These are phyloP conservation scores for Solanum hybrid DNA, from an alignment of 305 asterid species.

Conservation along the genomic window DNA sequence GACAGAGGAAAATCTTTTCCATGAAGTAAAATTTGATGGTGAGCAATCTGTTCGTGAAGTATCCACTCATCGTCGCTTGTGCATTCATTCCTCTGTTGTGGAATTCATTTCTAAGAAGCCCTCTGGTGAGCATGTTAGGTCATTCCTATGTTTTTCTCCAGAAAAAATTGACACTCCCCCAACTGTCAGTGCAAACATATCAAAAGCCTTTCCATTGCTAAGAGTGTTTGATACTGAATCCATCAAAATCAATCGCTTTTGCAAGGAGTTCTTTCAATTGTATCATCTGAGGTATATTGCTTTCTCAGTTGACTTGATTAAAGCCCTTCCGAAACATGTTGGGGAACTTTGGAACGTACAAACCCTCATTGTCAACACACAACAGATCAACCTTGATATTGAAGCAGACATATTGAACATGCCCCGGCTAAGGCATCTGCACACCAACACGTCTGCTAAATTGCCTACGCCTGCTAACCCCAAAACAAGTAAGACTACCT, in stretches of 20 bases:
- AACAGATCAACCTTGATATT: slow-evolving; percentile 4
- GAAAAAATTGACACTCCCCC: slow-evolving; percentile 5
- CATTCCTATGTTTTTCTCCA: slow-evolving; percentile 25
- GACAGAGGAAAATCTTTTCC: slow-evolving; percentile 13
- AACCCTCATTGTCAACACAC: slow-evolving; percentile 17
- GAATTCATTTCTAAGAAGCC: slow-evolving; percentile 2
- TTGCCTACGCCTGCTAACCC: slow-evolving; percentile 9
- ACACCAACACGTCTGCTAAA: slow-evolving; percentile 22
- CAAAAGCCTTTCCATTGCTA: slow-evolving; percentile 17
- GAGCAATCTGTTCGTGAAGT: slow-evolving; percentile 1
- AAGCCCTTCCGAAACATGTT: slow-evolving; percentile 13
- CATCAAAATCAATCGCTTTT: slow-evolving; percentile 20
- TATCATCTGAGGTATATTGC: slow-evolving; percentile 30
- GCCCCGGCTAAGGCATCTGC: slow-evolving; percentile 23
- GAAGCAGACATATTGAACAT: slow-evolving; percentile 29
- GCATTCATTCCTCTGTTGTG: slow-evolving; percentile 14
- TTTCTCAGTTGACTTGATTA: background rate
- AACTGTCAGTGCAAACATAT: slow-evolving; percentile 2
- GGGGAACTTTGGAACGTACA: slow-evolving; percentile 24
- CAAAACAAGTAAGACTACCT: background rate
- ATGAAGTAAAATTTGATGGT: slow-evolving; percentile 1
- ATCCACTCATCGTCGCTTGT: slow-evolving; percentile 18
- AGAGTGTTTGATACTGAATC: slow-evolving; percentile 20
- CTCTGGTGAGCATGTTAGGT: slow-evolving; percentile 15
- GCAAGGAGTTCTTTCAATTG: slow-evolving; percentile 8